Percentiles rank a stretch among this genome's conserved stretches.
phyloP scores from a whole-genome alignment of 192 early-diverging fungal genomes.

The Coemansia sp. region DNA sequence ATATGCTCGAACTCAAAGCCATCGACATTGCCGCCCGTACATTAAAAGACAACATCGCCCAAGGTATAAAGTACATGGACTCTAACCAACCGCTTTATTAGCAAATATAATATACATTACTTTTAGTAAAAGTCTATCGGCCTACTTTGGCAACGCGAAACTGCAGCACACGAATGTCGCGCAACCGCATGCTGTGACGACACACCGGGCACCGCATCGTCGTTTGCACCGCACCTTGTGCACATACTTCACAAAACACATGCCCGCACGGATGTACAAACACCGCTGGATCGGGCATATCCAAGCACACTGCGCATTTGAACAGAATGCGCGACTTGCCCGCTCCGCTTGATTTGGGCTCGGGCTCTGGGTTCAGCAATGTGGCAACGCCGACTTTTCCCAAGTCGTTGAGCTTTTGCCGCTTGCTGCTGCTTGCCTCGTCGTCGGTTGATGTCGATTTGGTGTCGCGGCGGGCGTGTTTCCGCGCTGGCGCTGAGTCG shows the following conservation, averaged over 20 bases:
- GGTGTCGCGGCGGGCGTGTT: background rate
- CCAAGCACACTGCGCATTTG: slow-evolving; percentile 50
- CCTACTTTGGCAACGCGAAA: slow-evolving; percentile 34
- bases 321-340: slow-evolving; percentile 33
- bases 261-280: slow-evolving; percentile 51
- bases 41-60: slow-evolving; percentile 83
- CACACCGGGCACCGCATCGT: slow-evolving; percentile 47
- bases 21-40: slow-evolving; percentile 73
- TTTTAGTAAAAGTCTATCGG: slow-evolving; percentile 5
- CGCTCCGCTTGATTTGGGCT: background rate
- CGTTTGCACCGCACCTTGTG: slow-evolving; percentile 35
- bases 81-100: background rate
- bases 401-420: background rate
- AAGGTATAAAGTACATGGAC: slow-evolving; percentile 75
- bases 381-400: slow-evolving; percentile 3
- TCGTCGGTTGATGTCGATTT: background rate
- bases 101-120: background rate
- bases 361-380: slow-evolving; percentile 12
- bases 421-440: slow-evolving; percentile 7
- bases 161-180: slow-evolving; percentile 44
- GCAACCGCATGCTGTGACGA: slow-evolving; percentile 36
- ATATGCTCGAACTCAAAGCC: slow-evolving; percentile 75
- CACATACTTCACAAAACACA: slow-evolving; percentile 51
- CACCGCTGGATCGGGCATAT: slow-evolving; percentile 46
- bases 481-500: background rate